phyloP scores from a whole-genome alignment of 306 rosid species.

The Vicia sativa region DNA sequence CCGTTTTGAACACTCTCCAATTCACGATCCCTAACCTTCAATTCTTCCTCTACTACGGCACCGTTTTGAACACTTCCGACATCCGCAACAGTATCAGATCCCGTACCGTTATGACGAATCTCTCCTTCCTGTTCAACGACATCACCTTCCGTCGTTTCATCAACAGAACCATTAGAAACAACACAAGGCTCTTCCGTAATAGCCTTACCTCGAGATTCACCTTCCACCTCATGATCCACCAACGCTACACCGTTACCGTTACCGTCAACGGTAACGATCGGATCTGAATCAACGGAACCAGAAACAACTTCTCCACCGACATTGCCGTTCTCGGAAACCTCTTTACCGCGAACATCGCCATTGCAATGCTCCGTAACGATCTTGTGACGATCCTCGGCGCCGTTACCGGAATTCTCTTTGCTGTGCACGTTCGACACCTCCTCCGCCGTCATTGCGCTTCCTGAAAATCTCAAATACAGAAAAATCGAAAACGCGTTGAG shows the following conservation, averaged over 20 bases:
- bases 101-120: conserved; percentile 29
- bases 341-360: conserved; percentile 24
- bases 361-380: conserved; percentile 26
- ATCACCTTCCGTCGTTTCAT: conserved; percentile 12
- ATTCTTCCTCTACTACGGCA: background rate
- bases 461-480: background rate
- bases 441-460: conserved; percentile 59
- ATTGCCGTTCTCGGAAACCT: background rate
- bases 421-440: conserved; percentile 52
- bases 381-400: conserved; percentile 41
- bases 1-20: conserved; percentile 25
- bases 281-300: conserved; percentile 24
- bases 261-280: conserved; percentile 34
- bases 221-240: conserved; percentile 30
- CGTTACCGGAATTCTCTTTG: conserved; percentile 48
- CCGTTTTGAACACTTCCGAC: conserved; percentile 23
- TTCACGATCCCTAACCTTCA: conserved; percentile 18
- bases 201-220: conserved; percentile 28
- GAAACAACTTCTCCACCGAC: conserved; percentile 40
- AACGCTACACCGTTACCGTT: background rate
- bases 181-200: conserved; percentile 18
- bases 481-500: background rate
- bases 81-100: conserved; percentile 35
- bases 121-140: conserved; percentile 26
- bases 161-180: background rate